Base-by-base conservation (phyloP, 495 filamentous ascomycete species). In the Aspergillus sclerotioniger region DNA sequence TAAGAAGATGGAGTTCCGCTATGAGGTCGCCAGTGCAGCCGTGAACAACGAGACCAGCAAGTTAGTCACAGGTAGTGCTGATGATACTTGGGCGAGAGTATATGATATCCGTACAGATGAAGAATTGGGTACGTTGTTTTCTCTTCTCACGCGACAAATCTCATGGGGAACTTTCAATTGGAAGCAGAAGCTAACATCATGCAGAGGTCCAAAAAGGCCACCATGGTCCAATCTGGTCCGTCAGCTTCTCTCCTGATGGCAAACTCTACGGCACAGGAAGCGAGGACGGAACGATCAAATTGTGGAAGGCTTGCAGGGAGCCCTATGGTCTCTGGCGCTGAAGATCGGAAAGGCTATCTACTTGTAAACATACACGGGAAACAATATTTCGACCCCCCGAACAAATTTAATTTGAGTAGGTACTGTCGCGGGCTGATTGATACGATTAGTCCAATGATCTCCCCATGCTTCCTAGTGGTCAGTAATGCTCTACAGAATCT, bases 281-380 rank as follows among this genome's bases (percentile, higher is more conserved):
- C 43, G 94, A 98, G 66, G 94, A 98, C 69, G 94, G 94, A 43
- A 98, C 94, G 0, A 92, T 98, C 67, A 98, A 98, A 73, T 77
- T 98, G 77, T 89, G 87, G 87, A 90, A 90, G 72, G 87, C 86
- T 32, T 84, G 84, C 58, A 73, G 77, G 17, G 86, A 87, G 21
- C 77, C 81, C 10, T 89, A 89, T 66, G 87, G 87, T 25, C 71
- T 90, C 8, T 90, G 87, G 87, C 77, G 79, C 57, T 86, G 48
- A 69, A 47, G 25, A 25, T 25, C 25, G 5, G 25, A 25, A 25
- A 25, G 2, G 25, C 25, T 25, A 25, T 25, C 25, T 25, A 3
- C 2, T 25, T 25, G 25, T 25, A 25, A 25, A 25, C 25, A 25
- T 25, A 25, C 25, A 25, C 25, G 2, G 25, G 25, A 25, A 25